A percentile compares a stretch with the other conserved stretches of the same genome.
These are phyloP conservation scores for Neurospora tetraspora DNA, from an alignment of 495 filamentous ascomycete genomes.

Conservation along the genomic window DNA sequence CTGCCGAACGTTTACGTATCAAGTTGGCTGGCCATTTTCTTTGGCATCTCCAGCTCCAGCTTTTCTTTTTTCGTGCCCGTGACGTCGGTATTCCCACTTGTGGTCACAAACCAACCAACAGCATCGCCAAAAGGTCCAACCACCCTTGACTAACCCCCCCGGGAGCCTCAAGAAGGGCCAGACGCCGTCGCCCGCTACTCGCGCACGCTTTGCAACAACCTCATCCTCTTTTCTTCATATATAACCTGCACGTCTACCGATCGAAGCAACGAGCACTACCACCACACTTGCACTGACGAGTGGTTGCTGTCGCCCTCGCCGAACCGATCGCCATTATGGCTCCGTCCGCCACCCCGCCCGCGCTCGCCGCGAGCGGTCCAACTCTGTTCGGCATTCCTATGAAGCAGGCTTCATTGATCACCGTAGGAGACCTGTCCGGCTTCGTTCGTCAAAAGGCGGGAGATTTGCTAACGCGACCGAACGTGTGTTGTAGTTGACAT, in stretches of 20 bases:
- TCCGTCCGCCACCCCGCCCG: slow-evolving; percentile 2
- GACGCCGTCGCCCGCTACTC: background rate
- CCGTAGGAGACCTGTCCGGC: slow-evolving; percentile 39
- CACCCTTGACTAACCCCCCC: background rate
- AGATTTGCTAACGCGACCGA: slow-evolving; percentile 15
- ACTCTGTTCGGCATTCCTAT: slow-evolving; percentile 55
- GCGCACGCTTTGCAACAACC: background rate
- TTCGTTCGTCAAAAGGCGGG: slow-evolving; percentile 10
- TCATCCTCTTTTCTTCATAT: background rate
- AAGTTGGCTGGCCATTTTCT: background rate
- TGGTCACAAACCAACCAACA: background rate
- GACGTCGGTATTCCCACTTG: background rate
- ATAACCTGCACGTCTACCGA: background rate
- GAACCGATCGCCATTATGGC: background rate
- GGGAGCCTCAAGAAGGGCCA: background rate
- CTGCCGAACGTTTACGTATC: background rate
- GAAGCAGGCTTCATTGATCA: slow-evolving; percentile 69
- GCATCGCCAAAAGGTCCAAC: background rate
- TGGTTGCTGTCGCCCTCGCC: background rate
- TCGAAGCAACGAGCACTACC: background rate
- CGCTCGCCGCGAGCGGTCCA: slow-evolving; percentile 29
- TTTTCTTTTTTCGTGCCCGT: background rate
- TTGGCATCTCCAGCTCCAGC: background rate
- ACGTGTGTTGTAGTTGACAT: slow-evolving; percentile 46
- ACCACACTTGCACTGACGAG: background rate